These are phyloP conservation scores for Arabidopsis hybrid DNA, from an alignment of 441 rosid genomes.

Conservation along the genomic window DNA sequence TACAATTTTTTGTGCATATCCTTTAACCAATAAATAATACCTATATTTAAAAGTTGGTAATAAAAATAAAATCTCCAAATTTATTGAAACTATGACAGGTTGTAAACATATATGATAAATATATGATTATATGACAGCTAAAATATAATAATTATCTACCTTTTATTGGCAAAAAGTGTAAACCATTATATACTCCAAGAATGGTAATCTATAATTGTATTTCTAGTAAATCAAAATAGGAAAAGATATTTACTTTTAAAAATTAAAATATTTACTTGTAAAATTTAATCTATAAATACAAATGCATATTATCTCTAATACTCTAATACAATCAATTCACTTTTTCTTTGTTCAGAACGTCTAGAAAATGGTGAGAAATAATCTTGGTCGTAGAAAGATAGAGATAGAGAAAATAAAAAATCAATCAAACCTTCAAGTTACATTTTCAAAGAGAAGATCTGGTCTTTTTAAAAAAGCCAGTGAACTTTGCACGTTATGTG, in stretches of 20 bases:
- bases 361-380: background rate
- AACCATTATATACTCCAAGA: background rate
- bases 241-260: background rate
- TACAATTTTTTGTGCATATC: background rate
- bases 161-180: background rate
- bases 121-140: background rate
- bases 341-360: background rate
- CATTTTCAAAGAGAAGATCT: background rate
- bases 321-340: background rate
- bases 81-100: background rate
- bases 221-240: background rate
- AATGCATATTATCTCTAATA: background rate
- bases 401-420: background rate
- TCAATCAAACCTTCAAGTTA: background rate
- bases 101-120: background rate
- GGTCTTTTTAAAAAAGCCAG: background rate
- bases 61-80: background rate
- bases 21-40: background rate
- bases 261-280: background rate
- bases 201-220: background rate
- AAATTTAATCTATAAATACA: background rate
- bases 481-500: background rate
- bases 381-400: background rate
- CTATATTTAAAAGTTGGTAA: background rate
- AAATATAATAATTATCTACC: background rate